Percentiles rank a stretch among this genome's conserved stretches.
phyloP scores from a whole-genome alignment of 2,329 filamentous ascomycete species.

The Pseudocercospora macadamiae region DNA sequence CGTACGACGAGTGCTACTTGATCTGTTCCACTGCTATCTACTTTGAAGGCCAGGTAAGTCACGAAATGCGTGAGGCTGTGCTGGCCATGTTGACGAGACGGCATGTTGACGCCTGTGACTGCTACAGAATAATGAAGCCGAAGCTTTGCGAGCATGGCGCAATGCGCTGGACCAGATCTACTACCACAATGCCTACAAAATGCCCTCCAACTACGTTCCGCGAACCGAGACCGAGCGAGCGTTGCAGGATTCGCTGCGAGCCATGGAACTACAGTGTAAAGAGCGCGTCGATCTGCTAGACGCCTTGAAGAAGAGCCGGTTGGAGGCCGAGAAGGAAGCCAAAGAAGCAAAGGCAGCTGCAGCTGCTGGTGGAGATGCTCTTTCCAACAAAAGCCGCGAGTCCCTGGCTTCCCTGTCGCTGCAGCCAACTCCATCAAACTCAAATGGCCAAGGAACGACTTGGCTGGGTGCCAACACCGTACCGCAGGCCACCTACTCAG shows the following conservation, averaged over 20 bases:
- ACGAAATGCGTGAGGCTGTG: conserved; percentile 5
- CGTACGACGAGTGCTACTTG: conserved; percentile 94
- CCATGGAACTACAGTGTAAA: conserved; percentile 88
- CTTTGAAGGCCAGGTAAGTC: conserved; percentile 82
- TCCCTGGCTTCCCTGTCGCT: conserved; percentile 23
- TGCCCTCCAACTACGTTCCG: conserved; percentile 69
- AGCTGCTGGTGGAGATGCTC: conserved; percentile 14
- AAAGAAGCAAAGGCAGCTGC: conserved; percentile 24
- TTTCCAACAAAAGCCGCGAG: conserved; percentile 30
- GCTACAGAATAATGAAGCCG: conserved; percentile 81
- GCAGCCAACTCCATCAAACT: conserved; percentile 14
- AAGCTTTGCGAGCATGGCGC: conserved; percentile 90
- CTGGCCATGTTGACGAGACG: not conserved
- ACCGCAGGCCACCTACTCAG: conserved; percentile 75
- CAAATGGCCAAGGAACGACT: conserved; percentile 16
- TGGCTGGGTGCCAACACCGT: conserved; percentile 83
- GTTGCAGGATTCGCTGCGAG: conserved; percentile 75
- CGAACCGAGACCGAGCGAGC: conserved; percentile 82
- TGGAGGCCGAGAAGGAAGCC: conserved; percentile 53
- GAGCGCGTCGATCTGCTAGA: conserved; percentile 88
- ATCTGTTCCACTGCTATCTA: conserved; percentile 95
- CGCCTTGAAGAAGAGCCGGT: conserved; percentile 69
- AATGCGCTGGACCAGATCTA: conserved; percentile 86
- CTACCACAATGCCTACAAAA: conserved; percentile 77
- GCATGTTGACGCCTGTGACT: conserved; percentile 52